phyloP scores from a whole-genome alignment of 2,329 filamentous ascomycete species.

The Monosporascus sp. region DNA sequence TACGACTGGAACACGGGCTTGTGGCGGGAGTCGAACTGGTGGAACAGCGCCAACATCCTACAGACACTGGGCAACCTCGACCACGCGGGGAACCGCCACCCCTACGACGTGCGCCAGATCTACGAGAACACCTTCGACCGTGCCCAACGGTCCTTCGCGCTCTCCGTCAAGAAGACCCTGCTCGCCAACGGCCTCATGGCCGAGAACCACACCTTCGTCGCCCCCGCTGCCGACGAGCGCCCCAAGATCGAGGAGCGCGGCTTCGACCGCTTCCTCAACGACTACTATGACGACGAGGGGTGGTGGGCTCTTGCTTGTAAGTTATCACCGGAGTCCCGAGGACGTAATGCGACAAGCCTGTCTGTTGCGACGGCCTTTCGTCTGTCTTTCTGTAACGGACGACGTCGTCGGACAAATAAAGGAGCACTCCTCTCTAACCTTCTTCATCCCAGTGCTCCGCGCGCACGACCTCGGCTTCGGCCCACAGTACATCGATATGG shows the following conservation, averaged over 20 bases:
- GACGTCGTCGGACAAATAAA: conserved; percentile 5
- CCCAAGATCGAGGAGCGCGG: conserved; percentile 20
- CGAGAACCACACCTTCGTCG: conserved; percentile 31
- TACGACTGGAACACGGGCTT: conserved; percentile 56
- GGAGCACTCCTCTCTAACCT: conserved; percentile 47
- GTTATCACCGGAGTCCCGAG: conserved; percentile 51
- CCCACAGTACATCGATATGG: conserved; percentile 38
- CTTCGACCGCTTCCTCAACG: conserved; percentile 41
- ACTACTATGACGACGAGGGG: conserved; percentile 55
- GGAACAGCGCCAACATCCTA: conserved; percentile 65
- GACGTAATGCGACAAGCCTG: conserved; percentile 32
- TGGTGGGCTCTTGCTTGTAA: conserved; percentile 57
- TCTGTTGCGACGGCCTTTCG: too few relatives aligned
- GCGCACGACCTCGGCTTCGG: conserved; percentile 37
- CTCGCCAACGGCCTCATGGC: conserved; percentile 29
- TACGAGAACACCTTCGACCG: conserved; percentile 40
- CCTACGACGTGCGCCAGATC: conserved; percentile 33
- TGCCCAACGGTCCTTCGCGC: conserved; percentile 35
- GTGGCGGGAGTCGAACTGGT: conserved; percentile 64
- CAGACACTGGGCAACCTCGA: conserved; percentile 55
- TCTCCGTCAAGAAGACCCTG: conserved; percentile 31
- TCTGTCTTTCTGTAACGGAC: too few relatives aligned
- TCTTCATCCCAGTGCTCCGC: conserved; percentile 35
- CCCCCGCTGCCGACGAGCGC: conserved; percentile 17
- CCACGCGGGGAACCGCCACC: conserved; percentile 27